Conservation (phyloP, 768 basidiomycete genomes). For the Exsudoporus frostii region DNA sequence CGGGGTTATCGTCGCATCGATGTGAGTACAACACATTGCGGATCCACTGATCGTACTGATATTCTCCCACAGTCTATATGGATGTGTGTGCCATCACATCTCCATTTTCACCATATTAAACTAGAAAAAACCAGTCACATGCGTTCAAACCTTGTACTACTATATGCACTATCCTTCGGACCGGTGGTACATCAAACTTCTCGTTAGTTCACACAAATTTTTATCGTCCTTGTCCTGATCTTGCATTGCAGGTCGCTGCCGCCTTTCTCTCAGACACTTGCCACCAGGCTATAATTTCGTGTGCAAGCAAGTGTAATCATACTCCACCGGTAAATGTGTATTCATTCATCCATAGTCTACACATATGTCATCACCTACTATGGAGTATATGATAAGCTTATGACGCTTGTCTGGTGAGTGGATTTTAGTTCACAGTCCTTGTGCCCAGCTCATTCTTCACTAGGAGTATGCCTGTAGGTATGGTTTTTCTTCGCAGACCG, state of each 20-base stretch:
- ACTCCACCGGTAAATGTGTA: neutral
- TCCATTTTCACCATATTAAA: neutral
- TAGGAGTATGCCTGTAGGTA: conserved; percentile 26
- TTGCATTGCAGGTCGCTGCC: conserved; percentile 41
- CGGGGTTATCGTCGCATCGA: conserved; percentile 47
- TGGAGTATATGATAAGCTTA: conserved; percentile 28
- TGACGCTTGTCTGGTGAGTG: conserved; percentile 41
- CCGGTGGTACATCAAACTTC: conserved; percentile 42
- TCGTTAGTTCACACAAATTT: conserved; percentile 36
- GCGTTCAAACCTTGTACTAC: conserved; percentile 55
- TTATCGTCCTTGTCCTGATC: neutral
- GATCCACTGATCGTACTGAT: conserved; percentile 1
- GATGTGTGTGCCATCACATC: conserved; percentile 35
- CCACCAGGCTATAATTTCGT: conserved; percentile 53
- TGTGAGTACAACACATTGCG: conserved; percentile 34
- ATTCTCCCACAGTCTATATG: conserved; percentile 42
- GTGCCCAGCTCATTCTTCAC: neutral
- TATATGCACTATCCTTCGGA: conserved; percentile 48
- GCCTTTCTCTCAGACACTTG: conserved; percentile 50
- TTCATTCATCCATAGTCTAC: conserved; percentile 37
- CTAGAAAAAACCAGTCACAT: conserved; percentile 41
- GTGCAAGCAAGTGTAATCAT: conserved; percentile 37
- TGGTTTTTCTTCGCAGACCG: neutral
- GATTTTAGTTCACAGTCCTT: neutral
- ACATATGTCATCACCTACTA: conserved; percentile 46